Evolutionary conservation across 768 basidiomycete genomes (phyloP).

Genomic region (Lactifluus pinguis): DNA sequence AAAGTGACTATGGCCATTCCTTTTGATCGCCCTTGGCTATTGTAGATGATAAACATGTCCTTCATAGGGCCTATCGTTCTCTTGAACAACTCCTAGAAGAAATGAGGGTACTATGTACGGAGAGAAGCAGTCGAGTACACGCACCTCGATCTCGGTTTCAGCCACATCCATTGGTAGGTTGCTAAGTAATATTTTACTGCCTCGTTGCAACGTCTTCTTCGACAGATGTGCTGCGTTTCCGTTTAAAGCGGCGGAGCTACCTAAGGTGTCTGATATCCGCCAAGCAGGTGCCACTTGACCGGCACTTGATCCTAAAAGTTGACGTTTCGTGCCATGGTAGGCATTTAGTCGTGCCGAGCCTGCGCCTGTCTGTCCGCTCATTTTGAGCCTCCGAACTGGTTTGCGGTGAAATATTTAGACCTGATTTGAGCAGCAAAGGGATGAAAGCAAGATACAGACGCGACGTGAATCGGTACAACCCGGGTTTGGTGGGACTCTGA

Average conservation of each 20-base stretch:
- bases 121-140: background rate
- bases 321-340: conserved; percentile 18
- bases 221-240: background rate
- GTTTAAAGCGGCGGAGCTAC: background rate
- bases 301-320: conserved; percentile 15
- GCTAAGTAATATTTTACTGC: conserved; percentile 18
- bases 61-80: conserved; percentile 70
- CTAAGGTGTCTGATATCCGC: conserved; percentile 1
- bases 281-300: conserved; percentile 17
- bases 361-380: conserved; percentile 11
- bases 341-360: conserved; percentile 12
- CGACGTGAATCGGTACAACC: background rate
- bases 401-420: background rate
- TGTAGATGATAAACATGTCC: conserved; percentile 65
- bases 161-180: conserved; percentile 20
- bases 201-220: conserved; percentile 11
- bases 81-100: conserved; percentile 55
- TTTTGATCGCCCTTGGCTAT: conserved; percentile 64
- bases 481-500: too few species aligned
- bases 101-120: background rate
- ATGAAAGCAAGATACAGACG: background rate
- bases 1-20: conserved; percentile 75
- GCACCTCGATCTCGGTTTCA: conserved; percentile 16
- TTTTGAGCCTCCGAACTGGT: background rate
- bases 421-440: background rate